phyloP scores from a whole-genome alignment of 2,329 filamentous ascomycete genomes.

The Trichophaea hybrida region DNA sequence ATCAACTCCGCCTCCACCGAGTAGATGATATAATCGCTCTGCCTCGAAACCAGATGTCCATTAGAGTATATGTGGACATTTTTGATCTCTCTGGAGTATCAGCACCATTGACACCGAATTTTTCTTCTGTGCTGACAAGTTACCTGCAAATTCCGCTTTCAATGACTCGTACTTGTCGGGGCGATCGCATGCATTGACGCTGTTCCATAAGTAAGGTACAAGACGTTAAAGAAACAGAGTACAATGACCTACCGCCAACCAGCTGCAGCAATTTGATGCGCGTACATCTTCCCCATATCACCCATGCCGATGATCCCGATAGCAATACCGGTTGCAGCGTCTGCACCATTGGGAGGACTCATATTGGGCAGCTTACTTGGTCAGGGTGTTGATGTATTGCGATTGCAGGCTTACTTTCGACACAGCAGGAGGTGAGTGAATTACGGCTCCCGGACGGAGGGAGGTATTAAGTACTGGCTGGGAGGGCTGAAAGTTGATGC shows the following conservation, averaged over 20 bases:
- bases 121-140: conserved; percentile 26
- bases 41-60: conserved; percentile 87
- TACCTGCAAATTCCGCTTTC: conserved; percentile 65
- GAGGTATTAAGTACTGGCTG: no score
- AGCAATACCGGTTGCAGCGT: not conserved
- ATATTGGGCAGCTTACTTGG: no score
- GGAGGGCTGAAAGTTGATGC: no score
- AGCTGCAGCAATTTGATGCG: conserved; percentile 69
- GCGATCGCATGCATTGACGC: conserved; percentile 87
- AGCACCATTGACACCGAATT: not conserved
- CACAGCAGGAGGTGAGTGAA: no score
- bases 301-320: conserved; percentile 98
- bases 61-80: conserved; percentile 71
- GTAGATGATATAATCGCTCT: conserved; percentile 98
- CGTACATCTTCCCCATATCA: conserved; percentile 99
- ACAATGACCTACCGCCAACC: conserved; percentile 74
- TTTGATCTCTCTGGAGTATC: conserved; percentile 14
- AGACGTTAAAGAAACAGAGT: conserved; percentile 24
- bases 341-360: no score
- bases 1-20: conserved; percentile 91
- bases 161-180: conserved; percentile 76
- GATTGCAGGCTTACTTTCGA: not conserved
- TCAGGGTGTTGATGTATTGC: not conserved
- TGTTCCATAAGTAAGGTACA: conserved; percentile 33
- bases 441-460: no score